A percentile compares a stretch with the other conserved stretches of the same genome.
Conservation (phyloP, 2,329 filamentous ascomycete genomes). For the Bertia moriformis region DNA sequence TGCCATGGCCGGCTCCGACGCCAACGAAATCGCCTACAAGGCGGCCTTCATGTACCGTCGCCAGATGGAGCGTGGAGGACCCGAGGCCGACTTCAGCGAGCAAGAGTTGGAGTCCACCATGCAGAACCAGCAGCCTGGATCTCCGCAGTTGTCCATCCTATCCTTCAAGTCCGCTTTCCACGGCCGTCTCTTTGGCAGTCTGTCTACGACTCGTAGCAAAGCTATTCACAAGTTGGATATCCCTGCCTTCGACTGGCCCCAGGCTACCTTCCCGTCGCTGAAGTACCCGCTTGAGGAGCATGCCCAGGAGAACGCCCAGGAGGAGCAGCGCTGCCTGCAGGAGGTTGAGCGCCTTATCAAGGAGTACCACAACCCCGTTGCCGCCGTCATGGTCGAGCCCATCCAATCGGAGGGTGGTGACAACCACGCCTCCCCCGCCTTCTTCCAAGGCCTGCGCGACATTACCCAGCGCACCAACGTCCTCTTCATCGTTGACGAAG, state of each 20-base stretch:
- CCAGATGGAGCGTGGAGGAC: conserved; percentile 66
- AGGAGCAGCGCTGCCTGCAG: conserved; percentile 67
- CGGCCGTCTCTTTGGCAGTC: conserved; percentile 73
- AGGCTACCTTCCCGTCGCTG: conserved; percentile 70
- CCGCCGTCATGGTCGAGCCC: conserved; percentile 74
- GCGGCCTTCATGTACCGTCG: conserved; percentile 88
- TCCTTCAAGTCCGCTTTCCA: conserved; percentile 84
- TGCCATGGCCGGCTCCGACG: conserved; percentile 75
- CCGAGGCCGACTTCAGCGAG: conserved; percentile 62
- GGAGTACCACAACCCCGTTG: conserved; percentile 65
- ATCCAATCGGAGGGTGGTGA: conserved; percentile 89
- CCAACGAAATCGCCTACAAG: conserved; percentile 90
- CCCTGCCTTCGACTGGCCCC: conserved; percentile 87
- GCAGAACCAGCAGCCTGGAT: conserved; percentile 66
- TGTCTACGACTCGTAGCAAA: conserved; percentile 84
- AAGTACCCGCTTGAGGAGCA: conserved; percentile 79
- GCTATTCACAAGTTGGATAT: conserved; percentile 91
- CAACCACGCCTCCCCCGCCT: conserved; percentile 77
- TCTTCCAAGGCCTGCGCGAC: conserved; percentile 73
- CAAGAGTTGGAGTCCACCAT: conserved; percentile 64
- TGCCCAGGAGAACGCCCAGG: conserved; percentile 64
- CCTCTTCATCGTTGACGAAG: conserved; percentile 83
- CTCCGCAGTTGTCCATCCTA: conserved; percentile 68
- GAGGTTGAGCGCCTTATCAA: conserved; percentile 73
- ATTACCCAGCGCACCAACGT: conserved; percentile 66